Percentiles rank a stretch among this genome's conserved stretches.
phyloP scores from a whole-genome alignment of 148 eudicot species.

The Vaccinium myrtillus region DNA sequence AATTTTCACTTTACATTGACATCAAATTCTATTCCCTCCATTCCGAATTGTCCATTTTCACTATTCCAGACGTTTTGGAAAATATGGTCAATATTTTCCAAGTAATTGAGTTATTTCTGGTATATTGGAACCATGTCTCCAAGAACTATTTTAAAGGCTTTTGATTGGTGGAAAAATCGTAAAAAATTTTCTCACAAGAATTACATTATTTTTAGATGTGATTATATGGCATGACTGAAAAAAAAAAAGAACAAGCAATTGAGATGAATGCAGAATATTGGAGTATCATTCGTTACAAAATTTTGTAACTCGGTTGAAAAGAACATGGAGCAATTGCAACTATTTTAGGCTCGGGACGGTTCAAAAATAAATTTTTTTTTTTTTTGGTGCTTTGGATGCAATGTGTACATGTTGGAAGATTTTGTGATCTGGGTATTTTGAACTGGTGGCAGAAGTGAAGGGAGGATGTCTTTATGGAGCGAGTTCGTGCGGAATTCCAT shows the following conservation, averaged over 20 bases:
- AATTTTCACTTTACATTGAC: neutral
- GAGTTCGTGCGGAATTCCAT: conserved; percentile 21
- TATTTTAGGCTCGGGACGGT: neutral
- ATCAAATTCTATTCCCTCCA: neutral
- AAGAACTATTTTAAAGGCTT: neutral
- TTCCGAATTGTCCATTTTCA: neutral
- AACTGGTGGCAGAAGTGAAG: conserved; percentile 34
- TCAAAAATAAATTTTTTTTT: too few species aligned
- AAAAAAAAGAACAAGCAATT: neutral
- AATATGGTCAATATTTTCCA: neutral
- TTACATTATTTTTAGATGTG: too few species aligned
- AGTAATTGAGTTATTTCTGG: too few species aligned
- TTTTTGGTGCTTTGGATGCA: neutral
- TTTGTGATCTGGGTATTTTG: neutral
- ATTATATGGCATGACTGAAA: neutral
- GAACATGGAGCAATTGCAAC: neutral
- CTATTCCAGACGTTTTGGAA: neutral
- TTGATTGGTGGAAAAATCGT: neutral
- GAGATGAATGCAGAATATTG: too few species aligned
- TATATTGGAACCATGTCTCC: neutral
- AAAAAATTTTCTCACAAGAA: neutral
- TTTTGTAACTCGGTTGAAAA: too few species aligned
- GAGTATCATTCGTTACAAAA: neutral
- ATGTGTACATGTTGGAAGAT: neutral
- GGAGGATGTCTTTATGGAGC: conserved; percentile 55